Evolutionary conservation across 2,329 filamentous ascomycete genomes (phyloP), one percentile per base, ranked within the genome.

Genomic region (Arthrobotrys megalospora): DNA sequence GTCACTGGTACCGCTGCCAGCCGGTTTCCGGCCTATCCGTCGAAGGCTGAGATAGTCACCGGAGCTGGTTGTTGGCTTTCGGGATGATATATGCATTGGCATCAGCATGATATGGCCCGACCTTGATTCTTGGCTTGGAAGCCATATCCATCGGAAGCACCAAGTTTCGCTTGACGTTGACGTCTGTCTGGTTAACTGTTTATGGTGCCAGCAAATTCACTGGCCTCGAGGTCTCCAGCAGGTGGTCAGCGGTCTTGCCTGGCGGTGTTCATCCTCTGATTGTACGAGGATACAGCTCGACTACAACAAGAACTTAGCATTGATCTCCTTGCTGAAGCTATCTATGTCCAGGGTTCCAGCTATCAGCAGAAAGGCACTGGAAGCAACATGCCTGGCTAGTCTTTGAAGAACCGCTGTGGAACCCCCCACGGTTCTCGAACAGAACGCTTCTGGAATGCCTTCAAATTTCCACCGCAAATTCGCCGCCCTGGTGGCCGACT

Each of bases 21-120:
- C 58, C 68, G 68, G 68, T 52, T 52, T 72, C 68, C 68, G 68
- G 68, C 48, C 32, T 55, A 72, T 72, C 68, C 68, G 68, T 64
- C 36, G 48, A 55, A 45, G 68, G 48, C 68, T 71, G 67, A 71
- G 19, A 55, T 14, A 28, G 55, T 60, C 55, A 60, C 55, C 55
- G 55, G 55, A 60, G n/a, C 55, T 60, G 55, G 55, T 60, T 43
- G 55, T 60, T 60, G 36, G 55, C 55, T 60, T 60, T 60, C 55
- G 55, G 55, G 55, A 60, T 60, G 55, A 60, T 60, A 60, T 41
- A 24, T 60, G 55, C 55, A 60, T 60, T 60, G 16, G 28, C 55
- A 60, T 60, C 55, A 60, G 55, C 55, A 36, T 60, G 34, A 60
- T 60, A 60, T 60, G 55, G 36, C 16, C 55, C 55, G 55, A 60